Evolutionary conservation across 2,329 filamentous ascomycete species (phyloP), one percentile per base, ranked within the genome.

Genomic region (Cercospora sp.): DNA sequence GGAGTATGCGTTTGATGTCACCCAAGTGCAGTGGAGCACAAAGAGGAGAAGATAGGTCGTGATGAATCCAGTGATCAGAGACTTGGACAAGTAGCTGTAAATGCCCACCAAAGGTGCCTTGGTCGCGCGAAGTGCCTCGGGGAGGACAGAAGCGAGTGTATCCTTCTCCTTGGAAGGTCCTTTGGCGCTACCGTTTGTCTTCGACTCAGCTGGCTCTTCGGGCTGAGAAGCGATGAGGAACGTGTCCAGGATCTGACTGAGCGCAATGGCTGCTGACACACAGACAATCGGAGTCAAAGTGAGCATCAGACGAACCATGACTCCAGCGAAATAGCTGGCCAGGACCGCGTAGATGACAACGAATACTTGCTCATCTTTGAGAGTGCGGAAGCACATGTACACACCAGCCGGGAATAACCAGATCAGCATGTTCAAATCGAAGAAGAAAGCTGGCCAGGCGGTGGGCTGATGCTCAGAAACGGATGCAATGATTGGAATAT

Each of bases 401-500:
- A 99, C 93, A 81, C 95, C 95, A 12, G 95, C 96, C 3, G 95
- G 95, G 88, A 99, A 98, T 63, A 99, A 89, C 95, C 95, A 99
- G 82, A 99, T 97, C 76, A 99, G 87, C 84, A 99, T 89, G 84
- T 96, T 97, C 75, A 99, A 86, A 77, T 99, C 95, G 80, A 99
- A 99, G 85, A 99, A 99, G 86, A 97, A 99, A 16, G 96, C 93
- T 2, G 95, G 95, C 95, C 95, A 99, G 53, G 95, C 95, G 42
- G 95, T 99, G 64, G 95, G 95, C 83, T 99, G 95, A 83, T 99
- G 95, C 83, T 99, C 95, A 1, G 95, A 99, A 58, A 99, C 95
- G n/a, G 95, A 99, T 3, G 95, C 95, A 79, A 99, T 99, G 78
- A 99, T 99, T 69, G 95, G 95, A 78, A 99, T 99, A 78, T 99